These are phyloP conservation scores for Cyberlindnera galapagoensis DNA, from an alignment of 805 yeast species.

Conservation along the genomic window DNA sequence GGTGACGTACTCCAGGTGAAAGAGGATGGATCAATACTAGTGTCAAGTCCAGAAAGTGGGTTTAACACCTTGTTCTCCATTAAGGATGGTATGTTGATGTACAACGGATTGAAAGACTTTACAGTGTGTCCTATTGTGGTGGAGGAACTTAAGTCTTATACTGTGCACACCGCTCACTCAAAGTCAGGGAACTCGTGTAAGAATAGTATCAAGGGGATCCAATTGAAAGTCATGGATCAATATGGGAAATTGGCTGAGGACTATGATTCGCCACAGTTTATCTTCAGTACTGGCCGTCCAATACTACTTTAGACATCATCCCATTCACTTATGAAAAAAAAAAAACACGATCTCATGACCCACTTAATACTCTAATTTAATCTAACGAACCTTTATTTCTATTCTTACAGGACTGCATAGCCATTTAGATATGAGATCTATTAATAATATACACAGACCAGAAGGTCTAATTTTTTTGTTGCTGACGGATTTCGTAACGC, in stretches of 20 bases:
- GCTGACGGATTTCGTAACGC: no score
- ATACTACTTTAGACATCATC: slow-evolving; percentile 4
- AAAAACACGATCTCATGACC: no score
- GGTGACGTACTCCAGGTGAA: no score
- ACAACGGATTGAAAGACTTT: slow-evolving; percentile 8
- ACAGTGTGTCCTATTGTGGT: slow-evolving; percentile 7
- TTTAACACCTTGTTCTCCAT: slow-evolving; percentile 11
- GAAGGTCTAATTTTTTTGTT: no score
- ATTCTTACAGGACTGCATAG: no score
- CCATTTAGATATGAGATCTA: no score
- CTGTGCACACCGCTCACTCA: slow-evolving; percentile 6
- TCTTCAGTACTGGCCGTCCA: slow-evolving; percentile 10
- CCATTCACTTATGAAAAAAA: not conserved
- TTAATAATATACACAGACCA: no score
- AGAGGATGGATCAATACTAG: no score
- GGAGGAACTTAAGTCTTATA: slow-evolving; percentile 1
- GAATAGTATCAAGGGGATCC: slow-evolving; percentile 4
- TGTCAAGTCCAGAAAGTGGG: no score
- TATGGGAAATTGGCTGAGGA: slow-evolving; percentile 9
- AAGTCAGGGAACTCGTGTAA: slow-evolving; percentile 5
- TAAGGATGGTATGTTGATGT: slow-evolving; percentile 13
- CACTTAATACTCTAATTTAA: no score
- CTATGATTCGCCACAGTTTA: slow-evolving; percentile 16
- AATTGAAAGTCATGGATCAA: slow-evolving; percentile 10
- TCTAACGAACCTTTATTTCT: no score